phyloP scores from a whole-genome alignment of 2,329 filamentous ascomycete species.

The Clarireedia monteithiana region DNA sequence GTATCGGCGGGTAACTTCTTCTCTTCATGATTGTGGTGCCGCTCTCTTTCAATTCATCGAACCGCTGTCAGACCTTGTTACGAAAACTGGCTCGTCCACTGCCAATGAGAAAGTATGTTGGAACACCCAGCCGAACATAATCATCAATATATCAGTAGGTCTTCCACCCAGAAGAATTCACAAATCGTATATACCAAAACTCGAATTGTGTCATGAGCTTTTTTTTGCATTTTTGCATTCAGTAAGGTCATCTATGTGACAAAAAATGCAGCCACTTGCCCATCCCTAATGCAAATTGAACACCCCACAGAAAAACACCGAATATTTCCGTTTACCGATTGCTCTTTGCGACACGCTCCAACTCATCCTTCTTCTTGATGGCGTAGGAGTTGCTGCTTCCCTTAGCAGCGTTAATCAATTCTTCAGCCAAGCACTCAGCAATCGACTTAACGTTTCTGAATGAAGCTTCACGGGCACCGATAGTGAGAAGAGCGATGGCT shows the following conservation, averaged over 20 bases:
- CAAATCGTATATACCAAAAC: conserved; percentile 7
- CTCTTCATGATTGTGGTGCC: no score
- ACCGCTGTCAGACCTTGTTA: no score
- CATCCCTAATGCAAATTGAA: conserved; percentile 28
- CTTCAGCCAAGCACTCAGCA: conserved; percentile 98
- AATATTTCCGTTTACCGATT: conserved; percentile 75
- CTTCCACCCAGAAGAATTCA: not conserved
- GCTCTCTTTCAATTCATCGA: no score
- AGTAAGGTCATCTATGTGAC: conserved; percentile 24
- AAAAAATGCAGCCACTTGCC: conserved; percentile 27
- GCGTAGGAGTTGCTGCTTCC: conserved; percentile 99
- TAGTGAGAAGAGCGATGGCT: conserved; percentile 97
- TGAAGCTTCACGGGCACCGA: conserved; percentile 94
- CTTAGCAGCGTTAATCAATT: conserved; percentile 99
- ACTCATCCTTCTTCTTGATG: conserved; percentile 99
- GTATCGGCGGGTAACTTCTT: no score
- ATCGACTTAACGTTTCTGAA: conserved; percentile 99
- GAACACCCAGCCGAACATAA: no score
- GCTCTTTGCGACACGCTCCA: conserved; percentile 99
- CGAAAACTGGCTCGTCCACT: no score
- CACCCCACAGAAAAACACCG: conserved; percentile 23
- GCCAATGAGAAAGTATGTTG: no score
- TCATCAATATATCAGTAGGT: not conserved
- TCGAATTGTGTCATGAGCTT: conserved; percentile 8
- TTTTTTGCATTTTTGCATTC: not conserved